phyloP scores from a whole-genome alignment of 495 filamentous ascomycete species.

The Xylaria acuta region DNA sequence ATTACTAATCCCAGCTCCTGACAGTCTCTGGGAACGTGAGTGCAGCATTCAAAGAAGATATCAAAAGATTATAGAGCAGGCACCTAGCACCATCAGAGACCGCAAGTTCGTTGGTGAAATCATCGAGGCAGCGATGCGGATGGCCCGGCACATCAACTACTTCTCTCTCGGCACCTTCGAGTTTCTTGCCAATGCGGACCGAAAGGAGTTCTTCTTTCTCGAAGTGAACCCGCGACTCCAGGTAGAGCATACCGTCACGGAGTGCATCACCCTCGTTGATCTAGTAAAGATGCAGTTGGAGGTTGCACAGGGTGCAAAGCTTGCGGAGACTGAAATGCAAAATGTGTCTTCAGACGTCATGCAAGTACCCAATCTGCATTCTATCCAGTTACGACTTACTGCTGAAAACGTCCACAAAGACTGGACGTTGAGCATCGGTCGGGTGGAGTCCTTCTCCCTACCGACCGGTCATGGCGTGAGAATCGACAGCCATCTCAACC shows the following conservation, averaged over 20 bases:
- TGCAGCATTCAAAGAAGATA: slow-evolving; percentile 65
- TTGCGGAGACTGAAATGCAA: slow-evolving; percentile 51
- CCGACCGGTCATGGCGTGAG: slow-evolving; percentile 63
- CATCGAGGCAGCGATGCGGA: slow-evolving; percentile 51
- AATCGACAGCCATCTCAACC: slow-evolving; percentile 60
- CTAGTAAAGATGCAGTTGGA: slow-evolving; percentile 63
- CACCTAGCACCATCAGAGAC: slow-evolving; percentile 39
- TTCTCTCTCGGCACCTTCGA: slow-evolving; percentile 66
- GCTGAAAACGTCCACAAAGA: slow-evolving; percentile 61
- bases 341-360: slow-evolving; percentile 34
- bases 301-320: slow-evolving; percentile 57
- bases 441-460: slow-evolving; percentile 58
- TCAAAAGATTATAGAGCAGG: slow-evolving; percentile 63
- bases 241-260: slow-evolving; percentile 70
- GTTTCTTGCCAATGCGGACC: slow-evolving; percentile 62
- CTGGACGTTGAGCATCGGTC: slow-evolving; percentile 65
- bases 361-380: slow-evolving; percentile 45
- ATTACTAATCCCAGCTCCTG: background rate
- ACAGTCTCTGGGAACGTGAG: slow-evolving; percentile 61
- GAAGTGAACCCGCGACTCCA: slow-evolving; percentile 71
- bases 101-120: slow-evolving; percentile 34
- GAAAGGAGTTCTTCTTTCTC: slow-evolving; percentile 64
- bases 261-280: slow-evolving; percentile 62
- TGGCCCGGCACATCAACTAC: slow-evolving; percentile 60
- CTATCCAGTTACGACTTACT: slow-evolving; percentile 65